Evolutionary conservation across 345 rosid species (phyloP), one percentile per base, ranked within the genome.

Genomic region (Populus tremula): DNA sequence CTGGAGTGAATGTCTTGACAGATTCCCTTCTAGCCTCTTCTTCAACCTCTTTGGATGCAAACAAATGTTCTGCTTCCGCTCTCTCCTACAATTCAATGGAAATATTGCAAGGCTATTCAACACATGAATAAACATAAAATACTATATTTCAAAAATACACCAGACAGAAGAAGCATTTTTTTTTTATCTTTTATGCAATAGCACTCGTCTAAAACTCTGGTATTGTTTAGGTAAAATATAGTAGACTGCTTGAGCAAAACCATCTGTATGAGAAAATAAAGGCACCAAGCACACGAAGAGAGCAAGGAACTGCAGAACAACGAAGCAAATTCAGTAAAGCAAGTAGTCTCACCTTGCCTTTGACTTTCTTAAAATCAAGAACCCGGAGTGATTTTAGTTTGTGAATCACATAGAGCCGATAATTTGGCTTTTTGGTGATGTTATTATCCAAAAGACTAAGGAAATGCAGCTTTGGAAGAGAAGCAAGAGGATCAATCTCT

Each of bases 401-500:
- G 88, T 89, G 89, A 80, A 96, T 94, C 79, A 96, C 96, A 72
- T 96, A 96, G 41, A 96, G 85, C 79, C 99, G 89, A 77, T 96
- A 96, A 74, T 92, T 96, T 8, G 98, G 92, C 78, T 91, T 91
- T 69, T 96, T 96, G 29, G 97, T 94, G 81, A 96, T 87, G 77
- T 86, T 96, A 75, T 94, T 96, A 83, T 96, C 98, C 91, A 96
- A 85, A 29, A 96, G 88, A 81, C 94, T 91, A 71, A 96, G 97
- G 86, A 88, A 88, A 81, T 89, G 97, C 85, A 96, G 93, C 88
- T 90, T 92, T 20, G 91, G 88, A 43, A 96, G 86, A 47, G 99
- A 94, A 50, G 91, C 82, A 56, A 96, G 91, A 76, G 99, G 98
- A 82, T 96, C 99, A 77, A 96, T 94, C 87, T 96, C 99, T 77